Base-by-base conservation (phyloP, 116 monocot species). In the Phalaenopsis hybrid region DNA sequence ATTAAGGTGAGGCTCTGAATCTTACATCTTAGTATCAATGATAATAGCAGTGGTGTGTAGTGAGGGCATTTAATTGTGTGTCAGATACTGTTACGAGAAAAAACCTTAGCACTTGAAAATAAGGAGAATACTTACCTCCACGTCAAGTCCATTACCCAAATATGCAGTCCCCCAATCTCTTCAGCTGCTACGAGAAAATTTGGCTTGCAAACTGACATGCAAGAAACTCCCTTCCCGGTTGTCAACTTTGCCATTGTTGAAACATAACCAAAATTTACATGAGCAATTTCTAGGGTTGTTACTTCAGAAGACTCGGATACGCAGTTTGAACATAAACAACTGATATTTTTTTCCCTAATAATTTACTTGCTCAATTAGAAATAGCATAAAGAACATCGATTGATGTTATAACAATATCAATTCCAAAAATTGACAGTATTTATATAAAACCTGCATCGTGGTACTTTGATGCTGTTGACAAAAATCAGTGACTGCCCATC, bases 231-330 rank as follows among this genome's bases (percentile, higher is more conserved):
- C 83, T 85, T 85, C 4, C 10, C 23, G 70, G 90, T 81, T 20
- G 21, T 88, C 79, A 98, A 74, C 23, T 81, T 89, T 57, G 82
- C 79, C n/a, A 92, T 44, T 20, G 78, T 61, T 41, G 92, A 91
- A 82, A 92, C 89, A 86, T 91, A 98, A 74, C 97, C 97, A 87
- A 88, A 86, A 21, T 98, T 83, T 48, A 94, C 82, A 72, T 51
- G 88, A 37, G 84, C 90, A 83, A 98, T 82, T 79, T 85, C 86
- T 34, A 98, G 25, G 78, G 78, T 83, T 85, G 88, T 91, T 85
- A 86, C 89, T 31, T 86, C 85, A 57, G 33, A 82, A 52, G 46
- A 82, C 49, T 81, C 79, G 49, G 68, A 78, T 79, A 68, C 84
- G 85, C 97, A 98, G 20, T 78, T 68, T 12, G 83, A 84, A 89